Evolutionary conservation across 2,329 filamentous ascomycete genomes (phyloP).

Genomic region (Ampelomyces quisqualis): DNA sequence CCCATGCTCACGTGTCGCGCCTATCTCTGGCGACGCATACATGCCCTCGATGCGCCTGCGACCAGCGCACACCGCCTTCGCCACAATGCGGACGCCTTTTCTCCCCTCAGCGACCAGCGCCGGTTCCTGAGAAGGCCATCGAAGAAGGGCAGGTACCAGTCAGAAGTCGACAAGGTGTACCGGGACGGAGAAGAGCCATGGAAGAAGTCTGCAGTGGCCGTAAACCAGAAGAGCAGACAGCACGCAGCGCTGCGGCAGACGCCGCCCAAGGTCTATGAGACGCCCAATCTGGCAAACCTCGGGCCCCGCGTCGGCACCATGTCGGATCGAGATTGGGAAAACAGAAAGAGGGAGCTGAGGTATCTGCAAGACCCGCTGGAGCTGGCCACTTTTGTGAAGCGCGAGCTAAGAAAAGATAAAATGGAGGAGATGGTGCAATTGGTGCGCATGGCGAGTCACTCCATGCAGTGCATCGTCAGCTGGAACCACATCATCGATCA

Average conservation of each 20-base stretch:
- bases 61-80: conserved; percentile 22
- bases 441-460: conserved; percentile 67
- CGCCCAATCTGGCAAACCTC: conserved; percentile 24
- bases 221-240: conserved; percentile 26
- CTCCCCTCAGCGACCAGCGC: conserved; percentile 21
- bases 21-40: conserved; percentile 48
- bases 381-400: conserved; percentile 67
- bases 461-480: conserved; percentile 66
- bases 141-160: conserved; percentile 5
- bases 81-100: conserved; percentile 20
- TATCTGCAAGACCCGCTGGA: conserved; percentile 70
- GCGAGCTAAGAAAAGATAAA: conserved; percentile 59
- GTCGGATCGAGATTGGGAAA: conserved; percentile 32
- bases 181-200: conserved; percentile 25
- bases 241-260: conserved; percentile 18
- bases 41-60: conserved; percentile 41
- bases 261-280: conserved; percentile 6
- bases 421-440: conserved; percentile 68
- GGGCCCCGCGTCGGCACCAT: conserved; percentile 30
- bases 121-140: conserved; percentile 13
- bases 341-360: conserved; percentile 58
- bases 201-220: conserved; percentile 27
- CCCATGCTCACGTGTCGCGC: conserved; percentile 50
- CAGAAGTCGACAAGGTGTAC: conserved; percentile 13
- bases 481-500: conserved; percentile 88